Percentiles rank a stretch among this genome's conserved stretches.
phyloP scores from a whole-genome alignment of 129 eudicot species.

The Mikania micrantha region DNA sequence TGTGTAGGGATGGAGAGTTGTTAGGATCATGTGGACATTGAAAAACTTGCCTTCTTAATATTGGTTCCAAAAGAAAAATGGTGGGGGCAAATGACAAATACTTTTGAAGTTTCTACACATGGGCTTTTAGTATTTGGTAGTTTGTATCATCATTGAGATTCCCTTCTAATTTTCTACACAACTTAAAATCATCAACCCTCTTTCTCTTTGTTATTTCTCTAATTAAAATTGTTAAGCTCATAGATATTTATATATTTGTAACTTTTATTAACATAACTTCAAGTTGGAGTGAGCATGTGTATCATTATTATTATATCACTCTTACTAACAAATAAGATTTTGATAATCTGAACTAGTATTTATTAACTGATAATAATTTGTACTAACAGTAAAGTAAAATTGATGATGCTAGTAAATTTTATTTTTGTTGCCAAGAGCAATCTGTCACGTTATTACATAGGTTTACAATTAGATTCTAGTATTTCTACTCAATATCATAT shows the following conservation, averaged over 20 bases:
- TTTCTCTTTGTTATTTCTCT: constrained; percentile 5
- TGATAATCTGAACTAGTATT: too few relatives aligned
- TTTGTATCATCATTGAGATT: constrained; percentile 42
- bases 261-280: not conserved
- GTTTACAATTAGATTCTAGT: too few relatives aligned
- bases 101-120: constrained; percentile 21
- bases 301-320: too few relatives aligned
- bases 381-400: too few relatives aligned
- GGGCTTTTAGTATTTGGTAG: constrained; percentile 25
- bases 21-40: constrained; percentile 40
- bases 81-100: constrained; percentile 39
- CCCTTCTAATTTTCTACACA: constrained; percentile 21
- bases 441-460: too few relatives aligned
- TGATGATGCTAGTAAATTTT: too few relatives aligned
- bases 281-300: not conserved
- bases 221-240: not conserved
- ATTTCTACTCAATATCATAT: too few relatives aligned
- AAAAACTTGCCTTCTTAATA: constrained; percentile 25
- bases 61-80: constrained; percentile 34
- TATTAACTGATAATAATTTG: too few relatives aligned
- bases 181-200: constrained; percentile 20
- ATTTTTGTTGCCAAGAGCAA: too few relatives aligned
- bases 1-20: constrained; percentile 42
- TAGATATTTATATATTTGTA: not conserved
- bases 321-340: too few relatives aligned